Evolutionary conservation across 2,329 filamentous ascomycete species (phyloP).

Genomic region (Claviceps cyperi): DNA sequence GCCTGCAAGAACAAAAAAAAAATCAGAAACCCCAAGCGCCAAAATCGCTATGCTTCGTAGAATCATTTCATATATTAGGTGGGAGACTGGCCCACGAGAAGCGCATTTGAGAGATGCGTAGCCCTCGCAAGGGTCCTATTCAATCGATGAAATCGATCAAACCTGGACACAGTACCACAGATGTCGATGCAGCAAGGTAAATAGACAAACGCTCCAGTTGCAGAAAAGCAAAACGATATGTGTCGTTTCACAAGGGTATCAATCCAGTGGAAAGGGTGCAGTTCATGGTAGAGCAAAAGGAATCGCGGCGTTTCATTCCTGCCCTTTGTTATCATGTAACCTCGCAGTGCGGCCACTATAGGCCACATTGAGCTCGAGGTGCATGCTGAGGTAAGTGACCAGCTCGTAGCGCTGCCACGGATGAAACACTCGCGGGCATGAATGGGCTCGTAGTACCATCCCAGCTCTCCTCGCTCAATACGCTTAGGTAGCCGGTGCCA

Average conservation of each 20-base stretch:
- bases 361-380: constrained; percentile 29
- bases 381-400: constrained; percentile 18
- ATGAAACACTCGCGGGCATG: constrained; percentile 11
- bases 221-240: not conserved
- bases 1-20: not conserved
- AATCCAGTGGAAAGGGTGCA: constrained; percentile 2
- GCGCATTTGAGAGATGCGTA: not conserved
- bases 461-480: constrained; percentile 65
- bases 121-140: not conserved
- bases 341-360: constrained; percentile 38
- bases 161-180: not conserved
- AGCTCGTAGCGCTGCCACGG: constrained; percentile 16
- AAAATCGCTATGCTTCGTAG: constrained; percentile 26
- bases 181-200: not conserved
- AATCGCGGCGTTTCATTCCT: not conserved
- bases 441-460: constrained; percentile 24
- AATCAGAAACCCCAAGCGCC: constrained; percentile 16
- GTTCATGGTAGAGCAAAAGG: not conserved
- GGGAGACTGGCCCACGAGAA: constrained; percentile 8
- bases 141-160: not conserved
- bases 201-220: not conserved
- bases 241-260: not conserved
- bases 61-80: constrained; percentile 10
- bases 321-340: constrained; percentile 12
- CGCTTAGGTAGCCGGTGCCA: constrained; percentile 75